phyloP scores from a whole-genome alignment of 305 asterid genomes.

The Fraxinus nigra region DNA sequence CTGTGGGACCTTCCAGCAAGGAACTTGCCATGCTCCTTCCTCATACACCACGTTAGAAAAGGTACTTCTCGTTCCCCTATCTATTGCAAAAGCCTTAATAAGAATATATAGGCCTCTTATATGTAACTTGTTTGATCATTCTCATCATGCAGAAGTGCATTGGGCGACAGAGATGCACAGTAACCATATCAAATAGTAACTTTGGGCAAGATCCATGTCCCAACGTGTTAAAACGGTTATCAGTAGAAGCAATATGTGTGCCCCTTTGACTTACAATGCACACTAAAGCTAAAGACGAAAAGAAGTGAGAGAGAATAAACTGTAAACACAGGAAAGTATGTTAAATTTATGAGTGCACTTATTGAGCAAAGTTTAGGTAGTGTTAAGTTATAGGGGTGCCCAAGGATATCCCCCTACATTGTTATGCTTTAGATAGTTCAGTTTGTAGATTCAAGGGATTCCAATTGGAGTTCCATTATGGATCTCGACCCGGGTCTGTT shows the following conservation, averaged over 20 bases:
- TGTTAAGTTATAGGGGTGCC: slow-evolving; percentile 36
- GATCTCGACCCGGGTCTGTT: slow-evolving; percentile 33
- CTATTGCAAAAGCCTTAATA: neutral
- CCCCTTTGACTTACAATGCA: slow-evolving; percentile 37
- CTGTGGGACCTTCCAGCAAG: slow-evolving; percentile 84
- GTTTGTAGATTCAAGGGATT: slow-evolving; percentile 35
- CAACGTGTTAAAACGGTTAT: slow-evolving; percentile 62
- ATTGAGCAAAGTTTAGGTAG: slow-evolving; percentile 10
- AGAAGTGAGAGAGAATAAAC: slow-evolving; percentile 8
- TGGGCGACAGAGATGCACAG: slow-evolving; percentile 71
- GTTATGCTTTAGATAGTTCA: slow-evolving; percentile 21
- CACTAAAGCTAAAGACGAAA: slow-evolving; percentile 18
- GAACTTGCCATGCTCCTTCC: slow-evolving; percentile 82
- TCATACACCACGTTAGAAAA: slow-evolving; percentile 56
- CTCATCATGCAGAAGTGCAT: slow-evolving; percentile 60
- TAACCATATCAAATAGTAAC: slow-evolving; percentile 72
- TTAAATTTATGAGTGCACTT: slow-evolving; percentile 16
- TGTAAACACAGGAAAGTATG: slow-evolving; percentile 1
- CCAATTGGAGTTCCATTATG: slow-evolving; percentile 29
- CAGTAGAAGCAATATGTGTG: slow-evolving; percentile 90
- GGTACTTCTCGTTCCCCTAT: slow-evolving; percentile 39
- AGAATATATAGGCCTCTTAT: neutral
- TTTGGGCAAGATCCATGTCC: slow-evolving; percentile 91
- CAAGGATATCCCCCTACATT: slow-evolving; percentile 26
- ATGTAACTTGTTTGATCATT: neutral